These are phyloP conservation scores for Schizophyllum commune DNA, from an alignment of 1,284 basidiomycete genomes.

Conservation along the genomic window DNA sequence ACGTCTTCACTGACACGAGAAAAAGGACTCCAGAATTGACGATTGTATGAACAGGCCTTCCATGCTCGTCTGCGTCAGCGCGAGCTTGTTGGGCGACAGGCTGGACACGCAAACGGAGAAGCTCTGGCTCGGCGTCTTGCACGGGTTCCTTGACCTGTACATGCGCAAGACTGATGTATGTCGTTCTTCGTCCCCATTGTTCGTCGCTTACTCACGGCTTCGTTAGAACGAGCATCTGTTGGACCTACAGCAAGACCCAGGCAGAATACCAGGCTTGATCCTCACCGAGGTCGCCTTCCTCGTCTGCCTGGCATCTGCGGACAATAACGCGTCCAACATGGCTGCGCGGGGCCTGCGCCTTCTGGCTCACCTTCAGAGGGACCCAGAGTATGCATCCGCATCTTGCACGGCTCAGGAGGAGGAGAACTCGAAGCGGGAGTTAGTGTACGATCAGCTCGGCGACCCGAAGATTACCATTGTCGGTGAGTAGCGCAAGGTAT, in stretches of 20 bases:
- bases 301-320: slow-evolving; percentile 60
- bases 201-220: background rate
- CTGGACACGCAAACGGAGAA: slow-evolving; percentile 54
- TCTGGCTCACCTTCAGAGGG: slow-evolving; percentile 57
- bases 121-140: slow-evolving; percentile 56
- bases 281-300: slow-evolving; percentile 66
- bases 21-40: too few relatives aligned
- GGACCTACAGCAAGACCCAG: slow-evolving; percentile 38
- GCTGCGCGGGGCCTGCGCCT: slow-evolving; percentile 63
- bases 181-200: slow-evolving; percentile 1
- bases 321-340: slow-evolving; percentile 53
- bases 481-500: slow-evolving; percentile 37
- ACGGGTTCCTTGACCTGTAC: slow-evolving; percentile 53
- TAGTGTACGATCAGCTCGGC: slow-evolving; percentile 70
- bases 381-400: slow-evolving; percentile 35
- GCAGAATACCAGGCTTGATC: slow-evolving; percentile 53
- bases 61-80: slow-evolving; percentile 47
- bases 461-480: slow-evolving; percentile 63
- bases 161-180: slow-evolving; percentile 41
- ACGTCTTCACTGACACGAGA: slow-evolving; percentile 4
- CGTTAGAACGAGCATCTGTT: slow-evolving; percentile 38
- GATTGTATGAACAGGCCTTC: slow-evolving; percentile 34
- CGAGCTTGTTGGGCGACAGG: slow-evolving; percentile 49
- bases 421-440: slow-evolving; percentile 57
- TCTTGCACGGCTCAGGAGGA: slow-evolving; percentile 36